Conservation (phyloP, 345 rosid genomes). For the Psidium guajava region DNA sequence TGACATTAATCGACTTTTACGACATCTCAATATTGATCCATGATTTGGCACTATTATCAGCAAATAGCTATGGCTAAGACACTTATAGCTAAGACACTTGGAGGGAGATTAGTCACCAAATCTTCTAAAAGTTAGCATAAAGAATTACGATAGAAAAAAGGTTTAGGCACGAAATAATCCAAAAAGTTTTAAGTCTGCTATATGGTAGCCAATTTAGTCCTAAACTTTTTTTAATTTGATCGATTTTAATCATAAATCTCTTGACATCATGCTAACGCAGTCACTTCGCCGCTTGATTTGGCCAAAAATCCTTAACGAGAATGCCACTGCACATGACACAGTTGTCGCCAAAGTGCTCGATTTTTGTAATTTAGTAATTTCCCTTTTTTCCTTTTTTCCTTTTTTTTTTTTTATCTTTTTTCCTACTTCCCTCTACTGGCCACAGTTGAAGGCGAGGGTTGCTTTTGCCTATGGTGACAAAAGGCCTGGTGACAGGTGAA, state of each 20-base stretch:
- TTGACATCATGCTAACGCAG: not conserved
- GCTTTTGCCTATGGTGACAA: fast-evolving
- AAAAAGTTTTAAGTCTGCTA: not conserved
- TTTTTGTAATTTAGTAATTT: not conserved
- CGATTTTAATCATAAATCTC: not conserved
- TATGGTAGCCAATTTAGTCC: fast-evolving
- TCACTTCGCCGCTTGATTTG: not conserved
- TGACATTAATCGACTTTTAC: not conserved
- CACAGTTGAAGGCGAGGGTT: not conserved
- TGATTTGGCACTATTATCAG: not conserved
- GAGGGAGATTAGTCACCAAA: not conserved
- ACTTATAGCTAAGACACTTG: not conserved
- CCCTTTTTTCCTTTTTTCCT: not conserved
- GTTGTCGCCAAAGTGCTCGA: not conserved
- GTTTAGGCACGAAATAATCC: not conserved
- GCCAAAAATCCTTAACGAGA: fast-evolving
- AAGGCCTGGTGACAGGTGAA: fast-evolving
- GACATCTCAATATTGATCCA: not conserved
- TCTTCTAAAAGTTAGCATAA: not conserved
- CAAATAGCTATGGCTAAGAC: not conserved
- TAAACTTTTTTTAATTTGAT: not conserved
- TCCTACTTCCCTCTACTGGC: fast-evolving
- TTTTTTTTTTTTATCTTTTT: too few relatives aligned
- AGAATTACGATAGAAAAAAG: not conserved
- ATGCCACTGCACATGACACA: fast-evolving